Conservation (phyloP, 345 rosid species). For the Melastoma malabathricum region DNA sequence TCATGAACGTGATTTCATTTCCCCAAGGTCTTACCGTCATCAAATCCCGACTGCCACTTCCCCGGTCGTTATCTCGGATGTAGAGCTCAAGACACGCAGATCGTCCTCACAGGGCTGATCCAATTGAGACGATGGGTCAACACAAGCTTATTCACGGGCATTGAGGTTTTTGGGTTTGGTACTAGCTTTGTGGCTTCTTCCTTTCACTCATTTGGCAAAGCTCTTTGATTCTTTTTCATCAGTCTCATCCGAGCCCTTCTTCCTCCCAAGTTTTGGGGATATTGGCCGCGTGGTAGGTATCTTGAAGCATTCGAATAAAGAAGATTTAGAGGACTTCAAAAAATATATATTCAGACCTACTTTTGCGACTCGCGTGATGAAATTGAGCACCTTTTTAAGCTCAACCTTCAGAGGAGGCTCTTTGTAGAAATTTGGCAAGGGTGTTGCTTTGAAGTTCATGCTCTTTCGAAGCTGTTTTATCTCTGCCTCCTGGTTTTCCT, state of each 20-base stretch:
- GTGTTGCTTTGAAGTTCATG: slow-evolving; percentile 88
- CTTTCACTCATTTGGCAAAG: slow-evolving; percentile 11
- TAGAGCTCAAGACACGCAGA: slow-evolving; percentile 12
- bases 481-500: slow-evolving; percentile 95
- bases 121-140: slow-evolving; percentile 5
- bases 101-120: slow-evolving; percentile 19
- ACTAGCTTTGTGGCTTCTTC: slow-evolving; percentile 10
- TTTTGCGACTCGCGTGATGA: background rate
- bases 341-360: no score
- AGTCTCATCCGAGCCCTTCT: slow-evolving; percentile 36
- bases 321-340: no score
- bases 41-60: slow-evolving; percentile 29
- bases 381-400: background rate
- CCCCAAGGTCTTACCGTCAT: no score
- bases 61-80: slow-evolving; percentile 36
- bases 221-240: slow-evolving; percentile 25
- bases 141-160: slow-evolving; percentile 12
- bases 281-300: slow-evolving; percentile 79
- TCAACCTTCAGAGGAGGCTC: slow-evolving; percentile 85
- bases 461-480: slow-evolving; percentile 81
- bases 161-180: no score
- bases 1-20: no score
- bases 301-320: slow-evolving; percentile 13
- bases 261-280: slow-evolving; percentile 92
- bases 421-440: slow-evolving; percentile 93